Percentiles rank a stretch among this genome's conserved stretches.
Conservation (phyloP, 1,139 yeast genomes). For the Suhomyces yuchorum region DNA sequence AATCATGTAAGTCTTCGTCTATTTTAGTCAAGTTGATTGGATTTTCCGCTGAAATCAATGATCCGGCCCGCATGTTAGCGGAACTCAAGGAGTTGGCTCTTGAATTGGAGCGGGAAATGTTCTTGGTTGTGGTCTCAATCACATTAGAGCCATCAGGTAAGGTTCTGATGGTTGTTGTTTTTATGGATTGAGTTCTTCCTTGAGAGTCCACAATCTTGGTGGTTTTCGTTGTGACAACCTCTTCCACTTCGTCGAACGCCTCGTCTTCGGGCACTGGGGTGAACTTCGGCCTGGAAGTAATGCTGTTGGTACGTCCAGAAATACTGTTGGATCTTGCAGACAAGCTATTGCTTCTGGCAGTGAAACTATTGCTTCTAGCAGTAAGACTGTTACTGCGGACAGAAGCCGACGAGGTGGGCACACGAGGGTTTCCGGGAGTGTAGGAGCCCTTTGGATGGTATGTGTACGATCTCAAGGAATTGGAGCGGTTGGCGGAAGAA, state of each 20-base stretch:
- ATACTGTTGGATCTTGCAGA: slow-evolving; percentile 3
- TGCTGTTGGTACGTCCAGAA: slow-evolving; percentile 22
- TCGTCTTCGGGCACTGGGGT: slow-evolving; percentile 17
- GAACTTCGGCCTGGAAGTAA: slow-evolving; percentile 15
- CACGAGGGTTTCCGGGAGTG: slow-evolving; percentile 32
- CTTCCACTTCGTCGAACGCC: slow-evolving; percentile 22
- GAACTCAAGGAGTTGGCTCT: slow-evolving; percentile 35
- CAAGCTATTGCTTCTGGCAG: background rate
- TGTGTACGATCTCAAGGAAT: slow-evolving; percentile 38
- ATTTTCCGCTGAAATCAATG: slow-evolving; percentile 24
- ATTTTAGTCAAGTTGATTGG: slow-evolving; percentile 38
- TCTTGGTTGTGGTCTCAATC: slow-evolving; percentile 48
- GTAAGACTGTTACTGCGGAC: slow-evolving; percentile 24
- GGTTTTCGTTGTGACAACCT: slow-evolving; percentile 44
- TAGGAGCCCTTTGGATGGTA: slow-evolving; percentile 49
- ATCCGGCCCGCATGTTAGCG: slow-evolving; percentile 21
- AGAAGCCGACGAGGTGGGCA: slow-evolving; percentile 24
- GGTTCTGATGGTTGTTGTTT: slow-evolving; percentile 44
- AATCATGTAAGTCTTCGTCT: slow-evolving; percentile 49
- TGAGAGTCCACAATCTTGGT: slow-evolving; percentile 46
- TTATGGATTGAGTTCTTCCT: slow-evolving; percentile 47
- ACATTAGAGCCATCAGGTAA: slow-evolving; percentile 50
- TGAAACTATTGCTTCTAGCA: slow-evolving; percentile 20
- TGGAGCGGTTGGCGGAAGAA: slow-evolving; percentile 24
- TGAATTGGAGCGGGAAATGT: slow-evolving; percentile 41